phyloP scores from a whole-genome alignment of 2,329 filamentous ascomycete species.

The Beauveria caledonica region DNA sequence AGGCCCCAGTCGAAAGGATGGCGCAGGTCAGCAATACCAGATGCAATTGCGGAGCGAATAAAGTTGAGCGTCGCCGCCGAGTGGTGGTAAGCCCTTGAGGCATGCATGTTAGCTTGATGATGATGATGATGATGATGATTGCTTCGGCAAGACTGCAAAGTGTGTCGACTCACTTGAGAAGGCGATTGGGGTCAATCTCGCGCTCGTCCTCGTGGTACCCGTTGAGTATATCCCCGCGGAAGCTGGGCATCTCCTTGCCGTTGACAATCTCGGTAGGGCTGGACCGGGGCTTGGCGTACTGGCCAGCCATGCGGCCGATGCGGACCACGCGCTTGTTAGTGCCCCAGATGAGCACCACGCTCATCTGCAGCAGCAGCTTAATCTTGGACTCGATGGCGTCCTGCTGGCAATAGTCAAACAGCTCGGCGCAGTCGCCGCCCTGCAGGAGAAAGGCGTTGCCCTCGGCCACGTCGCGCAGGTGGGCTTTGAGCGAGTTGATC shows the following conservation, averaged over 20 bases:
- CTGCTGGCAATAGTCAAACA: constrained; percentile 93
- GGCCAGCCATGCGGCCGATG: constrained; percentile 92
- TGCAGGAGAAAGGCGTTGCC: constrained; percentile 92
- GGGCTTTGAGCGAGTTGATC: constrained; percentile 70
- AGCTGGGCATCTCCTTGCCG: constrained; percentile 76
- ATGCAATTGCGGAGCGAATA: constrained; percentile 71
- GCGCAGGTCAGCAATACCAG: constrained; percentile 89
- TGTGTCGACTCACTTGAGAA: constrained; percentile 54
- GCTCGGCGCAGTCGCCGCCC: constrained; percentile 92
- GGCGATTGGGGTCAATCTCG: constrained; percentile 69
- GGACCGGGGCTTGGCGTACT: constrained; percentile 93
- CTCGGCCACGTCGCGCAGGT: constrained; percentile 75
- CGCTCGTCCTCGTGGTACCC: constrained; percentile 72
- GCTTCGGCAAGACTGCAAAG: background rate
- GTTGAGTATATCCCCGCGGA: constrained; percentile 93
- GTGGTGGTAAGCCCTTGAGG: constrained; percentile 78
- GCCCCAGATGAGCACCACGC: constrained; percentile 88
- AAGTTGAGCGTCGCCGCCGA: constrained; percentile 94
- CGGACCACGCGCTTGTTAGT: constrained; percentile 74
- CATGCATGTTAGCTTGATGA: constrained; percentile 2
- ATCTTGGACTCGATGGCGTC: constrained; percentile 90
- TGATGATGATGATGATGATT: background rate
- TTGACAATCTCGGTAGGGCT: constrained; percentile 77
- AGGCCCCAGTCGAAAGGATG: constrained; percentile 91
- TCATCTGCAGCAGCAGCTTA: constrained; percentile 95